Conservation (phyloP, 768 basidiomycete genomes). For the Collybiopsis luxurians region DNA sequence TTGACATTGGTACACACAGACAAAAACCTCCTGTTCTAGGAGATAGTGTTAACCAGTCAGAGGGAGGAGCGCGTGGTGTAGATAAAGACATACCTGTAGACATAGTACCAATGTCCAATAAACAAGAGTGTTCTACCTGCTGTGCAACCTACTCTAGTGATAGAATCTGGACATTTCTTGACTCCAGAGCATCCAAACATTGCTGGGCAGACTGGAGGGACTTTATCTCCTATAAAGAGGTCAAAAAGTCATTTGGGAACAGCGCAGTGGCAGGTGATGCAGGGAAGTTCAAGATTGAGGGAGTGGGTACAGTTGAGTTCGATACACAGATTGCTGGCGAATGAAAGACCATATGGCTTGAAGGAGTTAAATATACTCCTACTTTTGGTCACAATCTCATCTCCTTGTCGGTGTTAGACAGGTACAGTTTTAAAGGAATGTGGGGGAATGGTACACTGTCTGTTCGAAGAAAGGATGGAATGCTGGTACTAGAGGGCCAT, state of each 20-base stretch:
- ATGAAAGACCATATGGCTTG: not conserved
- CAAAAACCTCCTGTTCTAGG: not conserved
- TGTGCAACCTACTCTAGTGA: not conserved
- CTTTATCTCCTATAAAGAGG: not conserved
- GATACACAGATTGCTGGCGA: not conserved
- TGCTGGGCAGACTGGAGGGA: not conserved
- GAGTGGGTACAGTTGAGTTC: not conserved
- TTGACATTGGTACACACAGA: not conserved
- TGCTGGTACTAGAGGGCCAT: not conserved
- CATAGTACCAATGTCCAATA: not conserved
- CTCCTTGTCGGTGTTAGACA: not conserved
- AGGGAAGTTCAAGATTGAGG: not conserved
- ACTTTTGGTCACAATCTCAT: not conserved
- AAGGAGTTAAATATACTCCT: too few species aligned
- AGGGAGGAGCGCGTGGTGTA: not conserved
- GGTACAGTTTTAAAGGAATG: not conserved
- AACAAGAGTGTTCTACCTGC: not conserved
- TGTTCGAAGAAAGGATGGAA: not conserved
- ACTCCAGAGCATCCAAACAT: not conserved
- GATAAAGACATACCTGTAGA: not conserved
- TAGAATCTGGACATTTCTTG: not conserved
- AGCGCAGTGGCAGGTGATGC: not conserved
- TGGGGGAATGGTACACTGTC: not conserved
- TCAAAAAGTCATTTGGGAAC: not conserved
- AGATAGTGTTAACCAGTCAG: not conserved